Conservation (phyloP, 805 yeast species). For the Suhomyces emberorum region DNA sequence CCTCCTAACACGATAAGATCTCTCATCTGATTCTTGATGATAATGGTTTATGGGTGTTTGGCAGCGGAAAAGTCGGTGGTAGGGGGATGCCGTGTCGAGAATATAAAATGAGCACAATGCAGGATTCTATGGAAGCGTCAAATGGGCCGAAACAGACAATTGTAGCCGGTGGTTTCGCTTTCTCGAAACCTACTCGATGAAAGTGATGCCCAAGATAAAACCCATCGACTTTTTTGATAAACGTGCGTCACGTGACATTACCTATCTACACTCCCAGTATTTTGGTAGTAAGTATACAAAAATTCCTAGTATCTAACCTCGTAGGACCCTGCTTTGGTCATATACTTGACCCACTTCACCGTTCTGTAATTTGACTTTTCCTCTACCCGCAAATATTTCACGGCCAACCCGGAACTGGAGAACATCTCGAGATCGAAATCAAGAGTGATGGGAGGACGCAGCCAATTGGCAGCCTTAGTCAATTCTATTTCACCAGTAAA, state of each 20-base stretch:
- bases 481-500: conserved; percentile 52
- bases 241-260: not conserved
- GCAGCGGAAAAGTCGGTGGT: too few relatives aligned
- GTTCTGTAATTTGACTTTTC: conserved; percentile 61
- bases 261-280: too few relatives aligned
- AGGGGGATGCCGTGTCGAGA: too few relatives aligned
- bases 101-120: too few relatives aligned
- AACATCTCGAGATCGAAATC: conserved; percentile 70
- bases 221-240: not conserved
- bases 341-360: conserved; percentile 84
- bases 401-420: conserved; percentile 72
- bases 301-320: conserved; percentile 64
- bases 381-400: conserved; percentile 65
- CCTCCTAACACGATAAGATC: conserved; percentile 90
- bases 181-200: too few relatives aligned
- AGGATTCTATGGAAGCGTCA: not conserved
- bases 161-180: too few relatives aligned
- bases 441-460: conserved; percentile 72
- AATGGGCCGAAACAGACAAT: too few relatives aligned
- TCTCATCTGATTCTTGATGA: too few relatives aligned
- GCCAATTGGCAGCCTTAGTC: conserved; percentile 42
- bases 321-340: conserved; percentile 72
- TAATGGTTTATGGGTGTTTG: too few relatives aligned
- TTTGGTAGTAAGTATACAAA: too few relatives aligned
- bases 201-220: too few relatives aligned